phyloP scores from a whole-genome alignment of 2,329 filamentous ascomycete genomes.

The Biscogniauxia sp. region DNA sequence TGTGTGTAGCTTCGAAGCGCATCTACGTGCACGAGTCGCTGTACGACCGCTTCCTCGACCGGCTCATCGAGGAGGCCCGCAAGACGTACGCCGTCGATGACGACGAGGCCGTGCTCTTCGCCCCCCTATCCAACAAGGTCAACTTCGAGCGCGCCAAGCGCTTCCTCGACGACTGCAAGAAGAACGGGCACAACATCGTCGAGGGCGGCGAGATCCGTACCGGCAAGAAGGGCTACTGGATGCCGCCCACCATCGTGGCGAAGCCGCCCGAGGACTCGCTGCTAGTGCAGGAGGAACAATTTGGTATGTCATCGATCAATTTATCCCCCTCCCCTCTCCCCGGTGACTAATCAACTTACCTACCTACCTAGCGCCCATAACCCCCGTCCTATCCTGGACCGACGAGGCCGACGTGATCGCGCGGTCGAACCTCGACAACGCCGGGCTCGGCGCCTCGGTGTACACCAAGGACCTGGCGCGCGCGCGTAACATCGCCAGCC shows the following conservation, averaged over 20 bases:
- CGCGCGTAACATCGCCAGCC: conserved; percentile 50
- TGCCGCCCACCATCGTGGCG: conserved; percentile 57
- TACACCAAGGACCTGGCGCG: conserved; percentile 52
- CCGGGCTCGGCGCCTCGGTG: conserved; percentile 71
- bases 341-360: conserved; percentile 13
- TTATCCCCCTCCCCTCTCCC: not conserved
- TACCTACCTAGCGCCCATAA: conserved; percentile 48
- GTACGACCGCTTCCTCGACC: conserved; percentile 52
- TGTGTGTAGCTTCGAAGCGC: conserved; percentile 57
- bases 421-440: conserved; percentile 85
- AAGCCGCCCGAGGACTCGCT: conserved; percentile 54
- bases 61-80: conserved; percentile 39
- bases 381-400: conserved; percentile 60
- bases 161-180: conserved; percentile 54
- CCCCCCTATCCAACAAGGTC: conserved; percentile 63
- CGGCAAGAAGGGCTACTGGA: conserved; percentile 50
- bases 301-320: conserved; percentile 40
- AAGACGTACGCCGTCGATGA: conserved; percentile 42
- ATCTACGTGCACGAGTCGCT: conserved; percentile 61
- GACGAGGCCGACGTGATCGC: conserved; percentile 58
- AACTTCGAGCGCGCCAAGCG: conserved; percentile 60
- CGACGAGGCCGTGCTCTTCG: conserved; percentile 42
- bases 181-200: conserved; percentile 51
- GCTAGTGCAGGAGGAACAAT: conserved; percentile 59
- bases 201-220: conserved; percentile 43